Base-by-base conservation (phyloP, 2,329 filamentous ascomycete genomes). In the Aspergillus transmontanensis region DNA sequence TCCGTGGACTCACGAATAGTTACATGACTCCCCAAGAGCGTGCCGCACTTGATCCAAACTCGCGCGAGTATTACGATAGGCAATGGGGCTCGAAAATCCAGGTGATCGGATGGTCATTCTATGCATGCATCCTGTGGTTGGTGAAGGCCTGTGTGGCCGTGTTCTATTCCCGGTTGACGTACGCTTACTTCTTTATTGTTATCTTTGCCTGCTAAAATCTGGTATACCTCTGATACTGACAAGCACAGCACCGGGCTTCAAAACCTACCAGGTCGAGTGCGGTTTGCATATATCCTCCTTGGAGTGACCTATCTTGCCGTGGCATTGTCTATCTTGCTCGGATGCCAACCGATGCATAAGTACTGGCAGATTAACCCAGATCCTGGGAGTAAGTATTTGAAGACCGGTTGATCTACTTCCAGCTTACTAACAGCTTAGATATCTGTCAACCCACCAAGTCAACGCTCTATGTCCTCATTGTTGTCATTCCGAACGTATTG, bases 301-400 rank as follows among this genome's bases (percentile, higher is more conserved):
- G 74, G 74, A 2, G 69, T 72, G 10, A 85, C 83, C 2, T 87
- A 81, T 62, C 43, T 86, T 6, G 78, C 77, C 0, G 80, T 81
- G 1, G 72, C 83, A 12, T 71, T 85, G 34, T 80, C 81, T 2
- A 76, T 87, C 16, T 75, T 86, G 6, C 71, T 84, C 1, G 79
- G 80, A n/a, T 88, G 86, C 67, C 79, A 79, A 11, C 85, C 85
- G 0, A 81, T 87, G 57, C 68, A 76, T 41, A 78, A 78, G n/a
- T 83, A 84, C 69, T 88, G 86, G 85, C 85, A 88, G 69, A 86
- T 88, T 50, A 76, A 80, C 56, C 86, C 86, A 0, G 77, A 88
- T 39, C 86, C 86, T 0, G 85, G 85, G 23, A 80, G 84, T 85
- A 68, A 74, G 83, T 78, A 14, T 4, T 10, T 11, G 12, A 41